Percentiles rank a stretch among this genome's conserved stretches.
These are phyloP conservation scores for Zasmidium angulare DNA, from an alignment of 2,329 filamentous ascomycete species.

Conservation along the genomic window DNA sequence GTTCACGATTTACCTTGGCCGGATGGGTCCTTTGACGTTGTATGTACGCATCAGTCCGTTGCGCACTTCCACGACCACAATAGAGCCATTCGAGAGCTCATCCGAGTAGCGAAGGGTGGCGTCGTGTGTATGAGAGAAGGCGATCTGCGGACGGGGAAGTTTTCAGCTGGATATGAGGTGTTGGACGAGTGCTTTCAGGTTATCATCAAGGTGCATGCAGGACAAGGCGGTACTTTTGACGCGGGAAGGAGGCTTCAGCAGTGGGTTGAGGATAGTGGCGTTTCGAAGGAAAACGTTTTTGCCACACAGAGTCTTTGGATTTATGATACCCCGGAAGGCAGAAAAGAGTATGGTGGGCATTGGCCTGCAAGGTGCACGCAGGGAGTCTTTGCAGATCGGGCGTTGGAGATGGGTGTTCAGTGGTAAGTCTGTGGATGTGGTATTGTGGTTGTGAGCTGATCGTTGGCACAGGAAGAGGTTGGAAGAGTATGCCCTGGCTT, in stretches of 20 bases:
- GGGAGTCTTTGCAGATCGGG: constrained; percentile 21
- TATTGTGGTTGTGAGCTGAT: not conserved
- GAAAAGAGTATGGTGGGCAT: constrained; percentile 22
- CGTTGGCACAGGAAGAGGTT: constrained; percentile 6
- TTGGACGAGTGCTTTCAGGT: constrained; percentile 21
- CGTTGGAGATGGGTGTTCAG: constrained; percentile 20
- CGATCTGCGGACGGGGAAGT: constrained; percentile 18
- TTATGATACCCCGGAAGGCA: constrained; percentile 15
- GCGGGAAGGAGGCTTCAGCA: constrained; percentile 15
- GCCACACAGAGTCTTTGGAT: constrained; percentile 11
- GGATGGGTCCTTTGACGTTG: constrained; percentile 83
- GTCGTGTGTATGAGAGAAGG: constrained; percentile 24
- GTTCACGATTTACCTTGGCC: constrained; percentile 97
- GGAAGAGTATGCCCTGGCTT: constrained; percentile 21
- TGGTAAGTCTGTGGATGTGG: too few species aligned
- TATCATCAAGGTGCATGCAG: constrained; percentile 15
- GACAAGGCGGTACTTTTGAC: constrained; percentile 16
- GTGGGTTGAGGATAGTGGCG: constrained; percentile 15
- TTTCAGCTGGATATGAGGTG: constrained; percentile 11
- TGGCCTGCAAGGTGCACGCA: constrained; percentile 24
- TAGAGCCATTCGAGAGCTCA: constrained; percentile 12
- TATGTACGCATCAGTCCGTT: constrained; percentile 61
- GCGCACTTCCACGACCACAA: constrained; percentile 55
- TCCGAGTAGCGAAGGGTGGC: constrained; percentile 11
- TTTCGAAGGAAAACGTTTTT: constrained; percentile 4